A percentile compares a stretch with the other conserved stretches of the same genome.
Evolutionary conservation across 805 yeast genomes (phyloP).

Genomic region (Spathaspora passalidarum): DNA sequence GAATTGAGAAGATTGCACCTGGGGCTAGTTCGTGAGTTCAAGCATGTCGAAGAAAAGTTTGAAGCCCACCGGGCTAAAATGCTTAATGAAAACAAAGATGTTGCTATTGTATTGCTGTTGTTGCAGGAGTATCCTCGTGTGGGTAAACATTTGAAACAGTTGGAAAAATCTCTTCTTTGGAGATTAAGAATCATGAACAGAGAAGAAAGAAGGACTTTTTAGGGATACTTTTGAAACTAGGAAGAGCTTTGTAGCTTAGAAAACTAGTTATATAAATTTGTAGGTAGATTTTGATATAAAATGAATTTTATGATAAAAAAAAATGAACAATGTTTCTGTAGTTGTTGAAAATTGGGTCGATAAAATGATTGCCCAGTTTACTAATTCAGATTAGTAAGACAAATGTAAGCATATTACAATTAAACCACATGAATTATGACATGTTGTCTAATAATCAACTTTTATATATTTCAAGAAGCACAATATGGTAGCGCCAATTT

Average conservation of each 20-base stretch:
- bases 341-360: too few relatives aligned
- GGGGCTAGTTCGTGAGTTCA: constrained; percentile 4
- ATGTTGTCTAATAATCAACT: too few relatives aligned
- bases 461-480: too few relatives aligned
- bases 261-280: background rate
- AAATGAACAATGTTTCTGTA: too few relatives aligned
- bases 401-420: too few relatives aligned
- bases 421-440: too few relatives aligned
- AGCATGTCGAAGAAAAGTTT: constrained; percentile 4
- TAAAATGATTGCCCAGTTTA: too few relatives aligned
- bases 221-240: background rate
- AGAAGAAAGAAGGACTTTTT: background rate
- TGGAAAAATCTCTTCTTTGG: background rate
- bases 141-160: background rate
- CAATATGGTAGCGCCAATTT: too few relatives aligned
- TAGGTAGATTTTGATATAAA: background rate
- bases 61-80: background rate
- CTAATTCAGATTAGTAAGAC: too few relatives aligned
- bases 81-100: background rate
- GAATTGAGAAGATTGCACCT: constrained; percentile 5
- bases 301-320: too few relatives aligned
- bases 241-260: background rate
- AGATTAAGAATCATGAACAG: background rate
- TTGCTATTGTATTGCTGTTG: background rate
- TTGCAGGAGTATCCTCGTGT: background rate